Evolutionary conservation across 768 basidiomycete genomes (phyloP), one percentile per base, ranked within the genome.

Genomic region (Russula sp.): DNA sequence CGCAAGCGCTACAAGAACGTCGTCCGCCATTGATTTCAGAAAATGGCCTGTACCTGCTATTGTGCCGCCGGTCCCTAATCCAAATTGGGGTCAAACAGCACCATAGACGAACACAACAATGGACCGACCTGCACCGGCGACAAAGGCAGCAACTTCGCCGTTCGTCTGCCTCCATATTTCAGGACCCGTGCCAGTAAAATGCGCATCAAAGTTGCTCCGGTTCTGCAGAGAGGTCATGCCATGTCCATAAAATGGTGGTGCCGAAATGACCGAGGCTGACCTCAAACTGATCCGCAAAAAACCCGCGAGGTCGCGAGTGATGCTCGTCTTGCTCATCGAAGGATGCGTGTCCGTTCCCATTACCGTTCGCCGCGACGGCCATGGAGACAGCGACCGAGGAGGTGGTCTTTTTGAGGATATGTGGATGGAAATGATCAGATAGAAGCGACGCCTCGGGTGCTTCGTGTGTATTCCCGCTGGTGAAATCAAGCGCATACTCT

Each of bases 201-300:
- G 97, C 0, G 96, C 94, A 58, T 87, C 80, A 72, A 85, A 93
- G 70, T 99, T 98, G 70, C 89, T 91, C 69, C 78, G 82, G 73
- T 95, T 98, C 88, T 92, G 57, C 22, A 52, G 35, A 39, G 20
- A 13, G 27, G 13, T 18, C 6, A 22, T 32, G 2, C 6, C 44
- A 52, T 40, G 18, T 52, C 35, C 51, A 20, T 39, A 55, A 7
- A 7, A 13, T 7, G 31, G 11, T 35, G 34, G 31, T 27, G 5
- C 18, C 8, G 42, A 35, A 37, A 14, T 35, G 31, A 16, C 16
- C 14, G 14, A 51, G 18, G 13, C 62, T 39, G 45, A 83, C 84
- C 74, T 98, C 96, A 62, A 99, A 98, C 74, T 99, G 97, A 72
- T 99, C 94, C 4, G 94, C 93, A 69, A 98, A 99, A 75, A 88